Percentiles rank a stretch among this genome's conserved stretches.
Evolutionary conservation across 2,329 filamentous ascomycete species (phyloP).

Genomic region (Corinectria fuckeliana): DNA sequence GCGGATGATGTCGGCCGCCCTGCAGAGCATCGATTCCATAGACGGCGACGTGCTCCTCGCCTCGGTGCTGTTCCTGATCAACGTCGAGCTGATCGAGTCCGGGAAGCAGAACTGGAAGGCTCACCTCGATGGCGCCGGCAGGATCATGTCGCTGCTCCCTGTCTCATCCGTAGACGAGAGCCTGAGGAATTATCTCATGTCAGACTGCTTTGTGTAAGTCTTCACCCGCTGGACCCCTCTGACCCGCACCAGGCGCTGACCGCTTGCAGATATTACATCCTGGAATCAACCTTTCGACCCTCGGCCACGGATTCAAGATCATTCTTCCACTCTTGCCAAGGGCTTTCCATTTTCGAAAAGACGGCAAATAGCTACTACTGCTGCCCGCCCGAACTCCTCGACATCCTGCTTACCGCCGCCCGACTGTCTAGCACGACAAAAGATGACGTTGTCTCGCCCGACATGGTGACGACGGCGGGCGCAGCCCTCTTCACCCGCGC

Average conservation of each 20-base stretch:
- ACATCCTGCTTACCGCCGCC: conserved; percentile 52
- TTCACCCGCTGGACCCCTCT: too few relatives aligned
- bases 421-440: conserved; percentile 45
- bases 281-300: conserved; percentile 52
- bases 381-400: conserved; percentile 52
- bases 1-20: conserved; percentile 47
- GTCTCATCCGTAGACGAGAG: conserved; percentile 42
- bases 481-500: conserved; percentile 46
- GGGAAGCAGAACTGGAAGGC: conserved; percentile 55
- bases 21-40: conserved; percentile 46
- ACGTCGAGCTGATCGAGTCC: conserved; percentile 58
- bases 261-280: conserved; percentile 49
- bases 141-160: conserved; percentile 51
- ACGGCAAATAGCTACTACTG: conserved; percentile 56
- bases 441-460: conserved; percentile 36
- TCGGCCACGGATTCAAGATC: conserved; percentile 40
- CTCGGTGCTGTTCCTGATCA: conserved; percentile 57
- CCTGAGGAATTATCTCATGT: conserved; percentile 53
- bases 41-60: conserved; percentile 52
- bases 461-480: conserved; percentile 41
- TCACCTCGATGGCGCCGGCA: conserved; percentile 54
- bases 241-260: conserved; percentile 17
- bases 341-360: conserved; percentile 46
- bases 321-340: conserved; percentile 46
- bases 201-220: conserved; percentile 55